A percentile compares a stretch with the other conserved stretches of the same genome.
Conservation (phyloP, 176 grass and related monocot species). For the Puccinellia tenuiflora region DNA sequence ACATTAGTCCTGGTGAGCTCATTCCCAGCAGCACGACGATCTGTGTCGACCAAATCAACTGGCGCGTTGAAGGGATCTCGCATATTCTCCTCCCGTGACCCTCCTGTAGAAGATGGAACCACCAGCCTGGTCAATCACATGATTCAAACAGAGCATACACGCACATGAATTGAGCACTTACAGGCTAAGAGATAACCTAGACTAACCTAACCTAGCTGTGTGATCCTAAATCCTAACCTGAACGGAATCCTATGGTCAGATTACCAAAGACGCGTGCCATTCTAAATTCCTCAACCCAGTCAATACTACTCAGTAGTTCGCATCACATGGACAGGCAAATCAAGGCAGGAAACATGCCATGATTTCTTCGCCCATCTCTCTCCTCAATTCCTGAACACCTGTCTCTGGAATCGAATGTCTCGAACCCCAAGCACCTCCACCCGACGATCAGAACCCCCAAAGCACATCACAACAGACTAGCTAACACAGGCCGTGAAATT, state of each 20-base stretch:
- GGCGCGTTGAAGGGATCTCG: slow-evolving; percentile 54
- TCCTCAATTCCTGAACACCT: not conserved
- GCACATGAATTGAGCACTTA: not conserved
- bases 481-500: not conserved
- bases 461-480: not conserved
- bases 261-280: not conserved
- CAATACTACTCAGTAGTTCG: not conserved
- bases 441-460: not conserved
- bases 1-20: slow-evolving; percentile 20
- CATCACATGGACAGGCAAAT: not conserved
- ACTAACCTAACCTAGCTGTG: not conserved
- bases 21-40: slow-evolving; percentile 26
- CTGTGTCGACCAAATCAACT: slow-evolving; percentile 28
- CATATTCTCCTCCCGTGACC: slow-evolving; percentile 38
- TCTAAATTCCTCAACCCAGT: not conserved
- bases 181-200: not conserved
- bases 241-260: not conserved
- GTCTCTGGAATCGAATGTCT: not conserved
- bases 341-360: too few relatives aligned
- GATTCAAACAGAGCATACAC: not conserved
- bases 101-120: slow-evolving; percentile 5
- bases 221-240: not conserved
- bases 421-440: not conserved
- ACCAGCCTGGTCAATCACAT: not conserved
- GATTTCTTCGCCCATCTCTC: not conserved